Evolutionary conservation across 2,329 filamentous ascomycete genomes (phyloP).

Genomic region (Colletotrichum liriopes): DNA sequence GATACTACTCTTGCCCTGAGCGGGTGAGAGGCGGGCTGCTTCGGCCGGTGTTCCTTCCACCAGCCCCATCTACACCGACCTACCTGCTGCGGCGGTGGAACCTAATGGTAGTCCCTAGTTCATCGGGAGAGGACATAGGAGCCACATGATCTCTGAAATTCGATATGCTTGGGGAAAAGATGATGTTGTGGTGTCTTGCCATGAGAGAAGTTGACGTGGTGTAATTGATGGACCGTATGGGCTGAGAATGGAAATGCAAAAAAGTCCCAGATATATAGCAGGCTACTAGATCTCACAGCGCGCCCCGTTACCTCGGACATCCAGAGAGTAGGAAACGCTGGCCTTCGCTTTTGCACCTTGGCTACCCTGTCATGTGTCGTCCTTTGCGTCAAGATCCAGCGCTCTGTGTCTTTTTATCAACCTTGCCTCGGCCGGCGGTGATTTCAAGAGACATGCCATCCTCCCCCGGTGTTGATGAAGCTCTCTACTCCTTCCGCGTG

Average conservation of each 20-base stretch:
- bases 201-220: not conserved
- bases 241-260: not conserved
- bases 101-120: not conserved
- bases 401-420: not conserved
- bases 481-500: not conserved
- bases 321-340: not conserved
- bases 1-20: not conserved
- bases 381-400: too few relatives aligned
- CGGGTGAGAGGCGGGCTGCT: not conserved
- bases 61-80: not conserved
- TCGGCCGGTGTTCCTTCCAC: not conserved
- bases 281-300: too few relatives aligned
- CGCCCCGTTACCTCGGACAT: not conserved
- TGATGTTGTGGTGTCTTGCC: not conserved
- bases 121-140: too few relatives aligned
- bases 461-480: not conserved
- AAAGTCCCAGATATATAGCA: too few relatives aligned
- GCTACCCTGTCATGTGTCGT: not conserved
- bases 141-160: not conserved
- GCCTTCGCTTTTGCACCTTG: not conserved
- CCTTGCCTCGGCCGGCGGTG: not conserved
- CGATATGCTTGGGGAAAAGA: not conserved
- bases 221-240: not conserved
- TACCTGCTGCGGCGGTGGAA: not conserved
- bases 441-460: not conserved